Evolutionary conservation across 371 early-diverging fungal species (phyloP), one percentile per base, ranked within the genome.

Genomic region (Encephalitozoon hellem): DNA sequence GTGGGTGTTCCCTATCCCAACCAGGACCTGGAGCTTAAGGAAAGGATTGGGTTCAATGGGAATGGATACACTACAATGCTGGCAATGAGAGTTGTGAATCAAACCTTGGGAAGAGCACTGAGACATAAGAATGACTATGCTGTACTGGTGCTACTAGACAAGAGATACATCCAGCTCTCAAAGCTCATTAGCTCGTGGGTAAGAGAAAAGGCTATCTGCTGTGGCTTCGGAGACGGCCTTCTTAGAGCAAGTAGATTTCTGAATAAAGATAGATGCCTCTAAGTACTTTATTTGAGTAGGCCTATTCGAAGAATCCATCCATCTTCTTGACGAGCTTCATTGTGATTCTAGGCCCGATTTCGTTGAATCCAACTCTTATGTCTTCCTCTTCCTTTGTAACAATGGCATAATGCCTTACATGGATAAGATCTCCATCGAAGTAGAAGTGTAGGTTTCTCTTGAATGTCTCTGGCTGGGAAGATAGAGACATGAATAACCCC

Each of bases 31-130:
- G 91, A 92, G 75, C 86, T 94, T 4, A 77, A 84, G 21, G 93
- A 81, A 63, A 54, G 79, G 42, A 52, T 63, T 21, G 77, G 80
- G 67, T 69, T 59, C 39, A 41, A 69, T 65, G 79, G 80, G 18
- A 47, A 43, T 65, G 77, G 79, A n/a, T 81, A 80, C 42, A 72
- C 49, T 12, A 72, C 75, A 41, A 4, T 54, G 9, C 73, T 74
- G 25, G 82, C 83, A 43, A 94, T 96, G 94, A 89, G 90, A 30
- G 90, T 91, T 3, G 93, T 97, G 0, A 96, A 96, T 84, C 96
- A 96, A 82, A 90, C 94, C 12, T 21, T 83, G 86, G 91, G 93
- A 38, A 87, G 96, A 65, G 94, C 93, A 2, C 90, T 94, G 68
- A 87, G 96, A 34, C 93, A 94, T 83, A 87, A 85, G 54, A 83